Evolutionary conservation across 2,329 filamentous ascomycete species (phyloP).

Genomic region (Onygena corvina): DNA sequence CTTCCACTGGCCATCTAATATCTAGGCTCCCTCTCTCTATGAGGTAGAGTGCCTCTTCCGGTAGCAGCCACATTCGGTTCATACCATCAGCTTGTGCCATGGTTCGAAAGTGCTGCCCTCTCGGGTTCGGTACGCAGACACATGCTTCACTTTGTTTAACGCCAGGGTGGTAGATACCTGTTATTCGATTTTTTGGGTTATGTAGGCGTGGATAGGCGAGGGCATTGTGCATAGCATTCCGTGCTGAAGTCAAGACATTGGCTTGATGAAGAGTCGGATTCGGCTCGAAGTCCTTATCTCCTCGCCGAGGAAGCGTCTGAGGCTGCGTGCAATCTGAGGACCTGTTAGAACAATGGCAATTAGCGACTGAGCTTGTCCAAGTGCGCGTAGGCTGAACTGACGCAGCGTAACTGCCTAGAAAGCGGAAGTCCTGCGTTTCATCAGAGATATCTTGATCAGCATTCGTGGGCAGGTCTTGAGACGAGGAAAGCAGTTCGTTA

Average conservation of each 20-base stretch:
- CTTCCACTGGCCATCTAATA: conserved; percentile 61
- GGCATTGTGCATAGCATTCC: conserved; percentile 79
- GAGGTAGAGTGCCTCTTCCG: conserved; percentile 82
- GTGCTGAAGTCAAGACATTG: conserved; percentile 63
- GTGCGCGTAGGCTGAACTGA: conserved; percentile 20
- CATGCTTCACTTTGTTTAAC: conserved; percentile 31
- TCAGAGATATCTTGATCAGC: conserved; percentile 59
- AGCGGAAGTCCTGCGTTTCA: conserved; percentile 75
- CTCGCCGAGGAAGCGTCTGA: conserved; percentile 64
- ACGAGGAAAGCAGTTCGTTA: conserved; percentile 18
- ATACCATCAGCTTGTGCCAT: conserved; percentile 58
- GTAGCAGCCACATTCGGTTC: conserved; percentile 67
- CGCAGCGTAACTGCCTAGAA: conserved; percentile 49
- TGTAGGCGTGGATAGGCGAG: conserved; percentile 67
- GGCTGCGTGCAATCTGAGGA: conserved; percentile 24
- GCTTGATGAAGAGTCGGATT: conserved; percentile 78
- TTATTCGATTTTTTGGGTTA: conserved; percentile 49
- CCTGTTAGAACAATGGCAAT: conserved; percentile 16
- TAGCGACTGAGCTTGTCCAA: background rate
- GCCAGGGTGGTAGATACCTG: conserved; percentile 64
- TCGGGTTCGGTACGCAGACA: conserved; percentile 60
- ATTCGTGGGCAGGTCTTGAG: conserved; percentile 23
- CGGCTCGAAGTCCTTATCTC: conserved; percentile 94
- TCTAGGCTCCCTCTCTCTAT: conserved; percentile 80
- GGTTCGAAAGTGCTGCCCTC: conserved; percentile 59